Percentiles rank a stretch among this genome's conserved stretches.
Conservation (phyloP, 2,329 filamentous ascomycete genomes). For the Xylaria arbuscula region DNA sequence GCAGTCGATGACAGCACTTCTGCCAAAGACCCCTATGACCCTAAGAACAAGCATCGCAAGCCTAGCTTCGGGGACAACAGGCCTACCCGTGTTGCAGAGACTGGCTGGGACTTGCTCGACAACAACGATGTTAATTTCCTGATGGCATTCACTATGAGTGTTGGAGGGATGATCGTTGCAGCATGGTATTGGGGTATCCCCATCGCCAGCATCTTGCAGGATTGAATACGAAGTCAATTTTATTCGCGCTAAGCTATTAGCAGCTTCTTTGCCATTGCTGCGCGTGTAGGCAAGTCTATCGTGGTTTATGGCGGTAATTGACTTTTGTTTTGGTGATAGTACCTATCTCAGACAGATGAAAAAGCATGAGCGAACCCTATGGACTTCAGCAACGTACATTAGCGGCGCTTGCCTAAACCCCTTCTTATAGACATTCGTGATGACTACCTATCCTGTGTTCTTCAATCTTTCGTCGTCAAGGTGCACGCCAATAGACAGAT, state of each 20-base stretch:
- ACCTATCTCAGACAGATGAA: slow-evolving; percentile 3
- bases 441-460: not conserved
- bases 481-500: not conserved
- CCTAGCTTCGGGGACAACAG: slow-evolving; percentile 65
- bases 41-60: slow-evolving; percentile 61
- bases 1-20: slow-evolving; percentile 52
- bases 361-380: not conserved
- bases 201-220: slow-evolving; percentile 56
- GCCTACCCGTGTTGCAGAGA: slow-evolving; percentile 73
- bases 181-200: slow-evolving; percentile 70
- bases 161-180: slow-evolving; percentile 77
- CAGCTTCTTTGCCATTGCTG: not conserved
- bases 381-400: slow-evolving; percentile 2
- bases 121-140: slow-evolving; percentile 96
- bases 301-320: not conserved
- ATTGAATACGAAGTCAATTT: slow-evolving; percentile 25
- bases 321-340: not conserved
- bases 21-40: slow-evolving; percentile 60
- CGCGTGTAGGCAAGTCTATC: not conserved
- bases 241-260: not conserved
- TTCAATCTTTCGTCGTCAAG: not conserved
- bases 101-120: slow-evolving; percentile 79
- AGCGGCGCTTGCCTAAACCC: too few species aligned
- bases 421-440: not conserved
- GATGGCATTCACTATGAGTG: slow-evolving; percentile 86